Percentiles rank a stretch among this genome's conserved stretches.
Conservation (phyloP, 2,329 filamentous ascomycete genomes). For the Aspergillus sp. region DNA sequence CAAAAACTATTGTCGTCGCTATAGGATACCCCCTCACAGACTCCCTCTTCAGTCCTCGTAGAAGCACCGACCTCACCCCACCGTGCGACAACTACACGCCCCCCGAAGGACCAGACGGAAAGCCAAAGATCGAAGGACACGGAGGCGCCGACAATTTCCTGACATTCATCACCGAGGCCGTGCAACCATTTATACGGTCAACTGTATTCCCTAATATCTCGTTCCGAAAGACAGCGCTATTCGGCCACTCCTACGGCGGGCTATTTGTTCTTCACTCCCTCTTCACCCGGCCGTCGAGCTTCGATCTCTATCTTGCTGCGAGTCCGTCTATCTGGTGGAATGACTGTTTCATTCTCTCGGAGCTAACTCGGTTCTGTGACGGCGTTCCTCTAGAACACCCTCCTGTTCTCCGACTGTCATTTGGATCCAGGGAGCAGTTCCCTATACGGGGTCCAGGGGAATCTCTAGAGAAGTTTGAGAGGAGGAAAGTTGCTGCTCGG, state of each 20-base stretch:
- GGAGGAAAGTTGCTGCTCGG: constrained; percentile 14
- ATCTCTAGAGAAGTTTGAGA: constrained; percentile 29
- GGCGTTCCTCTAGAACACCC: constrained; percentile 4
- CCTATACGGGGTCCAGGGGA: constrained; percentile 29
- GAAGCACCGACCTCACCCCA: constrained; percentile 22
- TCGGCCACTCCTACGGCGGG: constrained; percentile 52
- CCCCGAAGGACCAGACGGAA: constrained; percentile 26
- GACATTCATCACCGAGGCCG: constrained; percentile 42
- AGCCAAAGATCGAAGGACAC: constrained; percentile 18
- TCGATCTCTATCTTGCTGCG: constrained; percentile 47
- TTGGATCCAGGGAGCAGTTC: constrained; percentile 36
- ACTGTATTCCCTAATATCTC: constrained; percentile 31
- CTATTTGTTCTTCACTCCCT: constrained; percentile 50
- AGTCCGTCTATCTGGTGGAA: constrained; percentile 54
- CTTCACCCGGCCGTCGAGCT: constrained; percentile 41
- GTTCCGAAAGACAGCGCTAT: constrained; percentile 44
- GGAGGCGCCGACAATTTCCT: constrained; percentile 50
- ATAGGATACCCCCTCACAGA: constrained; percentile 24
- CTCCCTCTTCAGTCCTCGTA: constrained; percentile 22
- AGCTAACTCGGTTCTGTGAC: constrained; percentile 29
- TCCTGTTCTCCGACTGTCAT: constrained; percentile 32
- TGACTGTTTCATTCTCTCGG: constrained; percentile 39
- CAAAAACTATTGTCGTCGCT: constrained; percentile 25
- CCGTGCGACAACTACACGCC: constrained; percentile 20
- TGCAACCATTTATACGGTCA: constrained; percentile 31